A percentile compares a stretch with the other conserved stretches of the same genome.
Evolutionary conservation across 1,284 basidiomycete species (phyloP).

Genomic region (Ceratobasidium sp.): DNA sequence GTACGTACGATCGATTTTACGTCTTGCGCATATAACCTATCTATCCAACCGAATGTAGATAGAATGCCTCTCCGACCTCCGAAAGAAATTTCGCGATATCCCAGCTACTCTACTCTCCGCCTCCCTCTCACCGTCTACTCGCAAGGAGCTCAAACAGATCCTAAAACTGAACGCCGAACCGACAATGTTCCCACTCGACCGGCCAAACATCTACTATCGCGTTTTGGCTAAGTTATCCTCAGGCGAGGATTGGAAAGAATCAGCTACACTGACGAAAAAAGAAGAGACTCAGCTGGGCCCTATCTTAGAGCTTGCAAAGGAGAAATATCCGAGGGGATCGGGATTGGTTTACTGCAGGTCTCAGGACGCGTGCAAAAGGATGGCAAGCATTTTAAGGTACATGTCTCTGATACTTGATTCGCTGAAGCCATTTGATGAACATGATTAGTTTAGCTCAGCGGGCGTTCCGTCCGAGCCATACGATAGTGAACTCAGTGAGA

Average conservation of each 20-base stretch:
- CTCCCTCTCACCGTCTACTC: slow-evolving; percentile 27
- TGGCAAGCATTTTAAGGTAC: slow-evolving; percentile 31
- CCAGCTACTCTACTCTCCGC: slow-evolving; percentile 35
- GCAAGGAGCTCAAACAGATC: not conserved
- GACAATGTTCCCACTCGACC: slow-evolving; percentile 30
- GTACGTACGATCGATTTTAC: not conserved
- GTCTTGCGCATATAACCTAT: not conserved
- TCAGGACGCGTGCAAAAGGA: slow-evolving; percentile 9
- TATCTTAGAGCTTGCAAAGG: slow-evolving; percentile 7
- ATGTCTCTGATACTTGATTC: not conserved
- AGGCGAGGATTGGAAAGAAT: slow-evolving; percentile 22
- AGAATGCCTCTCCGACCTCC: slow-evolving; percentile 10
- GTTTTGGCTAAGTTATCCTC: slow-evolving; percentile 19
- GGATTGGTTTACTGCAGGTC: slow-evolving; percentile 37
- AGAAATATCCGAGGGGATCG: slow-evolving; percentile 9
- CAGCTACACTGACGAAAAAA: not conserved
- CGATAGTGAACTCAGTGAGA: slow-evolving; percentile 18
- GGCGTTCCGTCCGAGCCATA: slow-evolving; percentile 18
- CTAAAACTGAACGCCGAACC: not conserved
- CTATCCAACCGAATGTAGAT: not conserved
- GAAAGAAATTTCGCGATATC: slow-evolving; percentile 22
- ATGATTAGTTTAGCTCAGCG: not conserved
- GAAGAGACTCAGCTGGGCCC: slow-evolving; percentile 18
- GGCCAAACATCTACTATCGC: slow-evolving; percentile 33
- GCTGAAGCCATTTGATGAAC: not conserved